Evolutionary conservation across 2,329 filamentous ascomycete species (phyloP).

Genomic region (Hypocreales sp.): DNA sequence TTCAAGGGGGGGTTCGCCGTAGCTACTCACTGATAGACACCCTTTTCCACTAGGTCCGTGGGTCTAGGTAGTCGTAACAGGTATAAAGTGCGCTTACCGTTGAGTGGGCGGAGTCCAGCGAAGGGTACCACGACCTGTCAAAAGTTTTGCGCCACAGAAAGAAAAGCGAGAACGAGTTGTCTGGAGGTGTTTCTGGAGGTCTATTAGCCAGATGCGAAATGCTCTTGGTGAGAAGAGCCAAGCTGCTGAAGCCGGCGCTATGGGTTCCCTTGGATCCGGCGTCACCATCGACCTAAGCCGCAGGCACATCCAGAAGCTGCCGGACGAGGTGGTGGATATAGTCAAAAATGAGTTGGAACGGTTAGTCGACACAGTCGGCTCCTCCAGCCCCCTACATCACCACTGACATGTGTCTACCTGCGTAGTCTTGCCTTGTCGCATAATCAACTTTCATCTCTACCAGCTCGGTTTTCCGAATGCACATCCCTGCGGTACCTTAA

Average conservation of each 20-base stretch:
- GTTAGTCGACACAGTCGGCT: conserved; percentile 23
- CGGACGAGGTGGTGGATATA: conserved; percentile 59
- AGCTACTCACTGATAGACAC: too few species aligned
- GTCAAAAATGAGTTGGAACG: conserved; percentile 61
- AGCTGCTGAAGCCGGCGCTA: conserved; percentile 41
- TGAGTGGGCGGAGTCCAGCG: too few species aligned
- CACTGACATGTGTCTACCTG: conserved; percentile 6
- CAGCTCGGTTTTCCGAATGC: conserved; percentile 58
- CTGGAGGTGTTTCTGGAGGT: too few species aligned
- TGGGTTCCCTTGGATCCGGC: conserved; percentile 48
- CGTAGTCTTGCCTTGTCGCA: conserved; percentile 64
- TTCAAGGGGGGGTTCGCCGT: too few species aligned
- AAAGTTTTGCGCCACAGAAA: too few species aligned
- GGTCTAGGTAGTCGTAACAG: too few species aligned
- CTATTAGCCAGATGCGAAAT: too few species aligned
- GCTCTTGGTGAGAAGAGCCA: conserved; percentile 52
- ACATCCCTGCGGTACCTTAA: conserved; percentile 67
- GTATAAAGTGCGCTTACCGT: too few species aligned
- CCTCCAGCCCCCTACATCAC: neutral
- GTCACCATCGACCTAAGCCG: conserved; percentile 68
- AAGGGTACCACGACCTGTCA: too few species aligned
- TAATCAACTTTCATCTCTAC: conserved; percentile 58
- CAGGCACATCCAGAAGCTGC: conserved; percentile 54
- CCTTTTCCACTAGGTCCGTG: too few species aligned
- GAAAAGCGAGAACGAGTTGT: too few species aligned